Conservation (phyloP, 192 early-diverging fungal species). For the Coemansia sp. region DNA sequence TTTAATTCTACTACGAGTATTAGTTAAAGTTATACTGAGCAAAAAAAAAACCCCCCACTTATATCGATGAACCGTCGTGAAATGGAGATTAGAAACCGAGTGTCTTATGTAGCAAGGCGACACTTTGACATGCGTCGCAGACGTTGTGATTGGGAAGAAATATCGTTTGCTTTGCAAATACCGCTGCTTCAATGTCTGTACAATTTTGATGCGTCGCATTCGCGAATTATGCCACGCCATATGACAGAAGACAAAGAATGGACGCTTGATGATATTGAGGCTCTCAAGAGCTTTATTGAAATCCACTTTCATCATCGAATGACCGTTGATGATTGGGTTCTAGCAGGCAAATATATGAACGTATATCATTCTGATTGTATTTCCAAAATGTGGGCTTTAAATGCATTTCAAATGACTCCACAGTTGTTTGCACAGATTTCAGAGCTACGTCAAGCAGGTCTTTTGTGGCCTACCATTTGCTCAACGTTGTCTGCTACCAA, state of each 20-base stretch:
- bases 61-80: slow-evolving; percentile 3
- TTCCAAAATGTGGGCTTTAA: slow-evolving; percentile 44
- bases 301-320: slow-evolving; percentile 25
- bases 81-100: slow-evolving; percentile 14
- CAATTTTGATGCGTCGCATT: slow-evolving; percentile 15
- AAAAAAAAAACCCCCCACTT: no score
- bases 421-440: slow-evolving; percentile 33
- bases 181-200: slow-evolving; percentile 30
- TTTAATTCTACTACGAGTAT: no score
- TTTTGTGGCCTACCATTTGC: slow-evolving; percentile 43
- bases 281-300: slow-evolving; percentile 38
- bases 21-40: no score
- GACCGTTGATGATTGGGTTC: slow-evolving; percentile 41
- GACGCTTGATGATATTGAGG: slow-evolving; percentile 27
- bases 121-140: slow-evolving; percentile 7
- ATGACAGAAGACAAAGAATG: slow-evolving; percentile 20
- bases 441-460: slow-evolving; percentile 31
- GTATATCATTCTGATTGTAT: slow-evolving; percentile 41
- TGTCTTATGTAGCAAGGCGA: slow-evolving; percentile 10
- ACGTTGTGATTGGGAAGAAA: slow-evolving; percentile 36
- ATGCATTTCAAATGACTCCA: slow-evolving; percentile 33
- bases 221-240: slow-evolving; percentile 13
- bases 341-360: slow-evolving; percentile 49
- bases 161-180: slow-evolving; percentile 25
- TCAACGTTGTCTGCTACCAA: neutral